Base-by-base conservation (phyloP, 2,329 filamentous ascomycete genomes). In the Fusarium udum region DNA sequence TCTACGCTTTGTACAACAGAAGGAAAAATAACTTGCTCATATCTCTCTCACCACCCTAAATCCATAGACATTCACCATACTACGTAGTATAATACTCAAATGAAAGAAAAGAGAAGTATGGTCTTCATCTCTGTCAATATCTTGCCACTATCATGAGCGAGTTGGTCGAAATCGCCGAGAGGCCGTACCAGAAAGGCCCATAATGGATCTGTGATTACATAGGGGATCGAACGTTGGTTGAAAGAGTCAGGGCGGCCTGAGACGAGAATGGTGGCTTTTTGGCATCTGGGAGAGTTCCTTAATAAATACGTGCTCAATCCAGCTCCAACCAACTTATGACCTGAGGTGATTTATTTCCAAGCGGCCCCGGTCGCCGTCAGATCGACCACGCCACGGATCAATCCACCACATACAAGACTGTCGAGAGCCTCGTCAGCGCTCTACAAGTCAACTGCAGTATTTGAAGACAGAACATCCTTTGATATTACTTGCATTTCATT, bases 291-390 rank as follows among this genome's bases (percentile, higher is more conserved):
- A 64, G 61, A 53, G 61, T 53, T 53, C 64, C 56, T 72, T 61
- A 48, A 73, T 73, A 67, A 75, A 74, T 77, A 77, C 58, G 66
- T 77, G 75, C 75, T 77, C 75, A 76, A 77, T 77, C 58, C 63
- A 75, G 69, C 75, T 77, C 75, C 71, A 69, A 74, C 64, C 64
- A 71, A 64, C 75, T 75, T 67, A 69, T 73, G 75, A 71, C 61
- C 65, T 76, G 67, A 74, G 75, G 75, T 74, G 74, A 76, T 76
- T 73, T 75, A 66, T 64, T 65, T 63, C 67, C 59, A 72, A 45
- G 53, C 58, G 40, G 65, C 71, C 68, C 72, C 64, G 56, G 67
- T 68, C 73, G 64, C 71, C 69, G 67, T 68, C 69, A 75, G 75
- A 69, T 59, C 56, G 43, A 74, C 75, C 75, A 77, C 75, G 67